Base-by-base conservation (phyloP, 768 basidiomycete species). In the Rhodosporidiobolus odoratus region DNA sequence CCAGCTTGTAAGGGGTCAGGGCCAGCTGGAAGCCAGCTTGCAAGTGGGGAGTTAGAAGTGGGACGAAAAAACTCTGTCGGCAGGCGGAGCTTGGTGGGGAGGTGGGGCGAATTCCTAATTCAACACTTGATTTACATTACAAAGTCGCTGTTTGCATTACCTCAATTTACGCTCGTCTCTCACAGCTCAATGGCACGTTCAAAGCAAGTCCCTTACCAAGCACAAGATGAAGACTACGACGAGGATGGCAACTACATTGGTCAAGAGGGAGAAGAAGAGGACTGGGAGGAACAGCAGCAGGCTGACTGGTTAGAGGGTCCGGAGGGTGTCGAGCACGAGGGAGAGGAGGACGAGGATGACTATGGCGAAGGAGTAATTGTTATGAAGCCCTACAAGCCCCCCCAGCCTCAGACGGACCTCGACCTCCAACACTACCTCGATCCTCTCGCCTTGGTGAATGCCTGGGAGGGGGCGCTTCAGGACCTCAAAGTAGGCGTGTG, bases 401-500 rank as follows among this genome's bases (percentile, higher is more conserved):
- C 15, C 4, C 25, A 40, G 25, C 15, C 27, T 5, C 21, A 40
- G 21, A 67, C 65, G 5, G 72, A 73, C 38, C 47, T 73, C 4
- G 32, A 50, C 19, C 52, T 50, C 27, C 43, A n/a, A 37, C 57
- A 56, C 19, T 73, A 67, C 62, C 38, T 43, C 35, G 72, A 73
- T 37, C 68, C 68, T 16, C 52, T 66, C 23, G 68, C 68, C 12
- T 52, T 73, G 40, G 65, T 69, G 27, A 60, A 67, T 38, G 66
- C 68, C 21, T 73, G 72, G 72, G 65, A 63, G 47, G 61, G 62
- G 30, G 72, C 72, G 3, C 57, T 73, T 7, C 1, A 15, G 3
- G 72, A 73, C n/a, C 48, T 66, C 53, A 73, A 73, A 58, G 72
- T 69, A 38, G 37, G 72, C 19, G 0, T 10, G 16, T 4, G 45